phyloP scores from a whole-genome alignment of 2,329 filamentous ascomycete genomes.

The Microsporum canis region DNA sequence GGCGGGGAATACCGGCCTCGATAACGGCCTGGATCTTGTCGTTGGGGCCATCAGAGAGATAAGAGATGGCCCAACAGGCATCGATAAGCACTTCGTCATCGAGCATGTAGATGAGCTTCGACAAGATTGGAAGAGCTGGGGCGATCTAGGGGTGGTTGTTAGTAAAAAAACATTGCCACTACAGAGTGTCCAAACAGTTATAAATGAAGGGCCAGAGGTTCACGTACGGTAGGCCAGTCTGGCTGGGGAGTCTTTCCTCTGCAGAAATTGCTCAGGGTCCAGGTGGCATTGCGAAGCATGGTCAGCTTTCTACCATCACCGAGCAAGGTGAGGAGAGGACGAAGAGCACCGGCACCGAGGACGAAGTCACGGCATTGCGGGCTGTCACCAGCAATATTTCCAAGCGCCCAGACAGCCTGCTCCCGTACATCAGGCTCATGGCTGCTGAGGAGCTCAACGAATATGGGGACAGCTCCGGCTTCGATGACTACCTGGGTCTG shows the following conservation, averaged over 20 bases:
- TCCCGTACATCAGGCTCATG: conserved; percentile 96
- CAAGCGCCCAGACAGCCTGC: conserved; percentile 95
- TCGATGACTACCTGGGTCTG: conserved; percentile 99
- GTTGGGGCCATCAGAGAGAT: conserved; percentile 93
- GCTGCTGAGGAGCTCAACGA: conserved; percentile 89
- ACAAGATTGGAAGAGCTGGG: conserved; percentile 83
- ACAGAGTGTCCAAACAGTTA: conserved; percentile 14
- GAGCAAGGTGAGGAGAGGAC: conserved; percentile 76
- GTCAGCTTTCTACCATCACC: conserved; percentile 97
- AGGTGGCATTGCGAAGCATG: conserved; percentile 97
- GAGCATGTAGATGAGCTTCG: conserved; percentile 95
- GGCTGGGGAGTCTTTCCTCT: conserved; percentile 98
- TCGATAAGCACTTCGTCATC: conserved; percentile 98
- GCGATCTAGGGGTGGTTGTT: conserved; percentile 54
- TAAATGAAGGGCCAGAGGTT: not conserved
- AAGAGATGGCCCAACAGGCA: conserved; percentile 98
- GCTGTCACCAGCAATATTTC: conserved; percentile 98
- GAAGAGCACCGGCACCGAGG: conserved; percentile 77
- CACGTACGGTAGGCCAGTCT: conserved; percentile 85
- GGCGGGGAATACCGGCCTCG: conserved; percentile 91
- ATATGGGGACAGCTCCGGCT: conserved; percentile 94
- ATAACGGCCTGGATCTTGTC: conserved; percentile 99
- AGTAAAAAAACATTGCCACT: conserved; percentile 8
- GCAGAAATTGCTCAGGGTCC: conserved; percentile 99
- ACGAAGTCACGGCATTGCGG: conserved; percentile 96